phyloP scores from a whole-genome alignment of 768 basidiomycete genomes.

The Calocybe indica region DNA sequence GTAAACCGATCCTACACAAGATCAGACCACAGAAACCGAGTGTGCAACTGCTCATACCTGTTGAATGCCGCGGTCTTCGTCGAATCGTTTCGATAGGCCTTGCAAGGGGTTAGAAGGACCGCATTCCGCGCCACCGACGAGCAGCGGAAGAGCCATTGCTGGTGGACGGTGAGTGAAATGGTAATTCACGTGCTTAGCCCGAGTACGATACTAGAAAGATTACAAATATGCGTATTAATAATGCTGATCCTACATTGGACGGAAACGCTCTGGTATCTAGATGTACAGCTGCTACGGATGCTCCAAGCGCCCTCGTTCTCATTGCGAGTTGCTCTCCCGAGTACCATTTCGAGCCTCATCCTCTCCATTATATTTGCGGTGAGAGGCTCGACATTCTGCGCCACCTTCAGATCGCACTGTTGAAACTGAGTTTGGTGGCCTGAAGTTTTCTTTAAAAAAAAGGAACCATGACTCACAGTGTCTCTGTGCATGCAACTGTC shows the following conservation, averaged over 20 bases:
- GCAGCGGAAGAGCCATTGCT: slow-evolving; percentile 75
- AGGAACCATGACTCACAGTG: slow-evolving; percentile 52
- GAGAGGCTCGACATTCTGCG: slow-evolving; percentile 60
- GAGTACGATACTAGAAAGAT: too few species aligned
- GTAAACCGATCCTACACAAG: slow-evolving; percentile 62
- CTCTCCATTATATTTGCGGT: slow-evolving; percentile 25
- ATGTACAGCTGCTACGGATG: too few species aligned
- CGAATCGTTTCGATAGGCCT: slow-evolving; percentile 72
- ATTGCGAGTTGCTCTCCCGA: too few species aligned
- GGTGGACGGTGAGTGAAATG: background rate
- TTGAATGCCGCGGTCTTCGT: slow-evolving; percentile 71
- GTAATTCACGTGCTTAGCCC: slow-evolving; percentile 1
- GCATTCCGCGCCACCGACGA: slow-evolving; percentile 73
- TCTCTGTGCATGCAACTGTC: slow-evolving; percentile 41
- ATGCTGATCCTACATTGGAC: too few species aligned
- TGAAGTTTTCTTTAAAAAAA: slow-evolving; percentile 6
- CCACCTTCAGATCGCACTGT: slow-evolving; percentile 83
- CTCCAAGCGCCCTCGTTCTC: too few species aligned
- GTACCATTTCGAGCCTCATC: slow-evolving; percentile 1
- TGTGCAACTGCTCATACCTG: slow-evolving; percentile 43
- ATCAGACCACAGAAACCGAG: slow-evolving; percentile 5
- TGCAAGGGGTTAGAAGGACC: slow-evolving; percentile 84
- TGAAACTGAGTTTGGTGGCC: slow-evolving; percentile 15
- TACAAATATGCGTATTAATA: too few species aligned
- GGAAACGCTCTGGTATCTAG: too few species aligned